These are phyloP conservation scores for Hura crepitans DNA, from an alignment of 441 rosid species.

Conservation along the genomic window DNA sequence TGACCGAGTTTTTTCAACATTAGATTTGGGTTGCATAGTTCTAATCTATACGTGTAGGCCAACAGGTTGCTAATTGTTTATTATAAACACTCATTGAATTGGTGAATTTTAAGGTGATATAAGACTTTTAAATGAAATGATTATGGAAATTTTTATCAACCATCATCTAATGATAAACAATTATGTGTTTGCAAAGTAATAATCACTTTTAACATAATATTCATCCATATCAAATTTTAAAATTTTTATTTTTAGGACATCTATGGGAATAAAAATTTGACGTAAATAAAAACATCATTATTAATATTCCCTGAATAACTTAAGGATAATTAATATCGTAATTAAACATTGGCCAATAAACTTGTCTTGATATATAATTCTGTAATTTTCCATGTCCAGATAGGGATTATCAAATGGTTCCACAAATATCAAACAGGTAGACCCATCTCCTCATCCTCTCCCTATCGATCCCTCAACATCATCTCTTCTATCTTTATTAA, in stretches of 20 bases:
- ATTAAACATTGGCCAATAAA: conserved; percentile 13
- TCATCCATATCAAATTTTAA: too few species aligned
- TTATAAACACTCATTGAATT: neutral
- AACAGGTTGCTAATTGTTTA: neutral
- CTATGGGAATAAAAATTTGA: too few species aligned
- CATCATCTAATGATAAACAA: neutral
- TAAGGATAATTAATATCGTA: neutral
- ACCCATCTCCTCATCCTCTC: conserved; percentile 31
- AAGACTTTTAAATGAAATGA: neutral
- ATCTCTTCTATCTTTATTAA: conserved; percentile 12
- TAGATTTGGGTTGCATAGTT: too few species aligned
- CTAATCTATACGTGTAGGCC: too few species aligned
- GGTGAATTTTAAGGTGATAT: neutral
- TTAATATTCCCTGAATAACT: too few species aligned
- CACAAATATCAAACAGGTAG: conserved; percentile 36
- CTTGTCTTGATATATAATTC: conserved; percentile 38
- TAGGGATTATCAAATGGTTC: conserved; percentile 41
- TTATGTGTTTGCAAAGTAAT: neutral
- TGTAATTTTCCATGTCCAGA: conserved; percentile 1
- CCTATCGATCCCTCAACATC: conserved; percentile 15
- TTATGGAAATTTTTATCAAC: too few species aligned
- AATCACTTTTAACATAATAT: too few species aligned
- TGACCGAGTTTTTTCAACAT: too few species aligned
- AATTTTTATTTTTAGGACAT: too few species aligned
- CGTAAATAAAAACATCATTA: too few species aligned